phyloP scores from a whole-genome alignment of 805 yeast genomes.

The Candida verbasci region DNA sequence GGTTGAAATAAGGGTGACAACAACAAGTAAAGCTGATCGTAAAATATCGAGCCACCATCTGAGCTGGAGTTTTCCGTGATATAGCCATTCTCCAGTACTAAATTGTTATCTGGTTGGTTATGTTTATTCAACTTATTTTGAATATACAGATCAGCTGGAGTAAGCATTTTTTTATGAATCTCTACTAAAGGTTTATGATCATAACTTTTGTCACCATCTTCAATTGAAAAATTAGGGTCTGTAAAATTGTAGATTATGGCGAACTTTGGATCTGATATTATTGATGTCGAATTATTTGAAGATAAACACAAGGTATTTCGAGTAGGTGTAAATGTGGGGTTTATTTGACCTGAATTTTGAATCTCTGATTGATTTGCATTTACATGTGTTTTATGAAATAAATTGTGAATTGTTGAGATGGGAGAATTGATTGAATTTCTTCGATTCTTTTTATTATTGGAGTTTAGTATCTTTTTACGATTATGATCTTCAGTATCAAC shows the following conservation, averaged over 20 bases:
- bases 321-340: not conserved
- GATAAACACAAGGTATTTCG: slow-evolving; percentile 25
- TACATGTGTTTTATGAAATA: slow-evolving; percentile 27
- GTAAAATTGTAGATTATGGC: slow-evolving; percentile 33
- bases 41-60: slow-evolving; percentile 14
- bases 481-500: slow-evolving; percentile 18
- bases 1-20: slow-evolving; percentile 22
- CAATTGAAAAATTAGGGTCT: slow-evolving; percentile 24
- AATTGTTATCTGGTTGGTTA: slow-evolving; percentile 13
- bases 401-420: slow-evolving; percentile 26
- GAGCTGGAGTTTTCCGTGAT: not conserved
- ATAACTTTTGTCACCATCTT: slow-evolving; percentile 16
- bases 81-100: slow-evolving; percentile 15
- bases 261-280: slow-evolving; percentile 23
- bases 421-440: slow-evolving; percentile 27
- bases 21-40: slow-evolving; percentile 14
- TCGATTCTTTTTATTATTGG: slow-evolving; percentile 9
- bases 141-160: slow-evolving; percentile 33
- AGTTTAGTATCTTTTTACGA: slow-evolving; percentile 20
- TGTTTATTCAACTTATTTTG: slow-evolving; percentile 17
- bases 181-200: slow-evolving; percentile 21
- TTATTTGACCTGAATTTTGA: slow-evolving; percentile 3
- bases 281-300: slow-evolving; percentile 32
- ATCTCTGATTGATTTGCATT: slow-evolving; percentile 7
- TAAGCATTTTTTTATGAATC: slow-evolving; percentile 25